Evolutionary conservation across 495 filamentous ascomycete genomes (phyloP), one percentile per base, ranked within the genome.

Genomic region (Neurospora sp.): DNA sequence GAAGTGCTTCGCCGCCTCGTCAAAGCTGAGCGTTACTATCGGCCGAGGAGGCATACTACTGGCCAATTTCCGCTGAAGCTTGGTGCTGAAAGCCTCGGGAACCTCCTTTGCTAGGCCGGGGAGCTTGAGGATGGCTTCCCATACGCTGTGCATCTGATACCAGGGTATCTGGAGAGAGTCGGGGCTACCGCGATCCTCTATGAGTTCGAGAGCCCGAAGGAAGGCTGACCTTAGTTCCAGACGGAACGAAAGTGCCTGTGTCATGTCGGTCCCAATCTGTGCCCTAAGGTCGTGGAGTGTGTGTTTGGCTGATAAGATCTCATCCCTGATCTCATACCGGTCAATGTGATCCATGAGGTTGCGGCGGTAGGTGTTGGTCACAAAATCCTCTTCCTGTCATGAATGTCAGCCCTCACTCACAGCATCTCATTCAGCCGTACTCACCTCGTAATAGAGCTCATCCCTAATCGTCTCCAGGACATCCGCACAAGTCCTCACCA

Each of bases 41-140:
- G 95, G 93, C 37, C 95, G 90, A 35, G 96, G 96, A 5, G 96
- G 96, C 71, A 97, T 93, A 5, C 93, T 97, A 77, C 93, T 97
- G 9, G 96, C 93, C 6, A 99, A 84, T 74, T 90, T 91, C 14
- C 96, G 88, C 79, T 99, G 96, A 12, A 98, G 87, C 80, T 96
- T 97, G 40, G 90, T 87, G 77, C 94, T 97, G 81, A 97, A 98
- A 3, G 96, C 88, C 44, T 91, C 89, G 14, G 89, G 86, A 3
- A 96, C 90, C 2, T 88, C 82, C 74, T 85, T 90, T 5, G 89
- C 93, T n/a, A 94, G 78, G 0, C 80, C 74, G 20, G 88, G 85
- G 0, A 91, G 89, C 46, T 87, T 82, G 70, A 86, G 81, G 74
- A 96, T 82, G 27, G 80, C 71, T 60, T 83, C 81, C 38, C 92